Base-by-base conservation (phyloP, 2,329 filamentous ascomycete species). In the Alternaria ethzedia region DNA sequence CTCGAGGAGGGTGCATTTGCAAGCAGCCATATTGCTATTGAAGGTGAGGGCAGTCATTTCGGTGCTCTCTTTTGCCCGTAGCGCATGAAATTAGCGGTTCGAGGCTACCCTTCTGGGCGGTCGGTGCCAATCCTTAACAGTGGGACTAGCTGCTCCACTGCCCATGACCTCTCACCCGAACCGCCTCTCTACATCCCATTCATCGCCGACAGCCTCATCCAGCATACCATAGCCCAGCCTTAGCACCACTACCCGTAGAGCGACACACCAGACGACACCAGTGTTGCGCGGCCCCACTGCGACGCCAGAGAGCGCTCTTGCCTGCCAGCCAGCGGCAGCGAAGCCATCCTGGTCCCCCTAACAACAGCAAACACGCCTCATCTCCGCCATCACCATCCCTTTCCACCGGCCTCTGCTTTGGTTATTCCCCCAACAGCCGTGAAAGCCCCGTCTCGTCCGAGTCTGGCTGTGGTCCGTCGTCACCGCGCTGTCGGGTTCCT, bases 361-460 rank as follows among this genome's bases (percentile, higher is more conserved):
- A 75, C 71, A 70, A n/a, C 71, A 73, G 72, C 73, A 75, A 72
- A 71, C 75, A 72, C 57, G 59, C 65, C 65, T 73, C 74, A 73
- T 74, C 73, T 69, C 71, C 70, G 70, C 59, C 72, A 68, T 70
- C 71, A 62, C 63, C 66, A 64, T 68, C 41, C 67, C 70, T 69
- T 65, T 70, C 67, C 49, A 32, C 49, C n/a, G 28, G 12, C 12
- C 12, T 9, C 49, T 17, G 66, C 61, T 32, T 54, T 58, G 50
- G 56, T 50, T 58, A 36, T 41, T 41, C 51, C 54, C 57, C n/a
- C 11, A 17, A 50, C 52, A 61, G 36, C 65, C 36, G n/a, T 17
- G 0, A 2, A 0, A 50, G 17, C 17, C 20, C 17, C 56, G 44
- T 58, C 55, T 32, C 25, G 21, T 49, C 63, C 60, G 56, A 63